Conservation (phyloP, 306 rosid species). For the Quercus parvula region DNA sequence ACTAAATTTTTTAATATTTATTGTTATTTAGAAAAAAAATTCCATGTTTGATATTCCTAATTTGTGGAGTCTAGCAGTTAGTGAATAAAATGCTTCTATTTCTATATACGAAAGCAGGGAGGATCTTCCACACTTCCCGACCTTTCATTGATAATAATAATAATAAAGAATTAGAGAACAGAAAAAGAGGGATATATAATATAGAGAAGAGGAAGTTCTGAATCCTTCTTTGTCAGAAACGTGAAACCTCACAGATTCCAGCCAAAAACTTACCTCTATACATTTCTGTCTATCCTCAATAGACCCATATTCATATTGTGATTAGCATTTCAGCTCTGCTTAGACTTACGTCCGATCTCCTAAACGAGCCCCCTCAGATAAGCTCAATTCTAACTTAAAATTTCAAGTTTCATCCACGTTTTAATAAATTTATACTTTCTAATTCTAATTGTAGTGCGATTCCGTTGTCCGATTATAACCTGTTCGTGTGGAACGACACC, state of each 20-base stretch:
- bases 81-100: no score
- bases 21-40: no score
- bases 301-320: no score
- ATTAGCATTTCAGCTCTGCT: conserved; percentile 9
- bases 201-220: not conserved
- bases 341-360: conserved; percentile 32
- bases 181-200: not conserved
- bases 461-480: conserved; percentile 26
- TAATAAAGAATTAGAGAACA: no score
- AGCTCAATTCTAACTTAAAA: no score
- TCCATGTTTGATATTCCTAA: no score
- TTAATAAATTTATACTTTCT: not conserved
- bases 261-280: not conserved
- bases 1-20: no score
- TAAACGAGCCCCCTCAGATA: conserved; percentile 25
- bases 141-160: no score
- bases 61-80: no score
- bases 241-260: not conserved
- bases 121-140: no score
- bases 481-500: conserved; percentile 34
- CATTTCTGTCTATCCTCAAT: not conserved
- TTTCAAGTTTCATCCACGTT: no score
- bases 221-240: conserved; percentile 17
- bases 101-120: no score
- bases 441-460: conserved; percentile 18